Base-by-base conservation (phyloP, 2,329 filamentous ascomycete genomes). In the Fusarium zealandicum region DNA sequence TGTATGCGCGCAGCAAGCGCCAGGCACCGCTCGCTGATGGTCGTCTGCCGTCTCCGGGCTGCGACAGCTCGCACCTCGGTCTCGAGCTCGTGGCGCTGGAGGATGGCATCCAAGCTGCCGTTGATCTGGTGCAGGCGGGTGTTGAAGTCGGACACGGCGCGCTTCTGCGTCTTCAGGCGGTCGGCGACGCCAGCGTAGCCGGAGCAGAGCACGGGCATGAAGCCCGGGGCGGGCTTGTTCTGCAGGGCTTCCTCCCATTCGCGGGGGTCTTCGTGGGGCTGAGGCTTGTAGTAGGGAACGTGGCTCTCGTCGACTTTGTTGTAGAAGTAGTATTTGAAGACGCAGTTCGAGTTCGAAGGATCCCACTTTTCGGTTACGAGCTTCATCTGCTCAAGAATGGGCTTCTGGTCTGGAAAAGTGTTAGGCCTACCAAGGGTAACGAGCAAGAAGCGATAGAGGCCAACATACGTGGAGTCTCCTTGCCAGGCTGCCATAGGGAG, bases 221-320 rank as follows among this genome's bases (percentile, higher is more conserved):
- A 91, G 46, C 87, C 87, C 8, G 87, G 82, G 31, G 83, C 88
- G 5, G 91, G 91, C 75, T 93, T 92, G 69, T 89, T 89, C 63
- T 89, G 84, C 22, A 93, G 82, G 0, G 91, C 91, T 65, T 92
- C 89, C 68, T 96, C 91, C 90, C 90, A 96, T 69, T 90, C 90
- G 61, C 85, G 83, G 31, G 88, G 84, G 69, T 93, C 87, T 69
- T 95, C 91, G 63, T 84, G 79, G 1, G 85, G 78, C 13, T 83
- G 80, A 2, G 89, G 89, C 60, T 87, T 84, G 73, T 90, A 93
- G 72, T 89, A 92, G 10, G 89, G 89, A n/a, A 89, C 87, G 69
- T 83, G 82, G 45, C 85, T 83, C 67, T 89, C 85, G 59, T 89
- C 87, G 59, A 93, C 90, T 63, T 90, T 86, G 76, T 95, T 95